Evolutionary conservation across 176 grass and related monocot genomes (phyloP).

Genomic region (Thinopyrum elongatum): DNA sequence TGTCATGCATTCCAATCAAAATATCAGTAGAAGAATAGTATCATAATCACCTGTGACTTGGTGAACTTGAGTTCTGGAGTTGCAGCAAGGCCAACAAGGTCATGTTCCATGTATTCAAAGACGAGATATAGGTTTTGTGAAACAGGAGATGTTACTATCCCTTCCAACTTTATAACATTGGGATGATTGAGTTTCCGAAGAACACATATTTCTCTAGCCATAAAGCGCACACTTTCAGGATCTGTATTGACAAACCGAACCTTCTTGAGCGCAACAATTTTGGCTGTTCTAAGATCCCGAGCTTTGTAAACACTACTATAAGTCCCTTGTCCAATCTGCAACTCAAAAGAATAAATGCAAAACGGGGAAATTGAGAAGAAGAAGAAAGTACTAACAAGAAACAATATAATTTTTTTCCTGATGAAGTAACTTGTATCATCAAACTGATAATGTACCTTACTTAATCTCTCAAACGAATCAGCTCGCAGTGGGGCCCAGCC

Average conservation of each 20-base stretch:
- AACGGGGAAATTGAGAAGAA: neutral
- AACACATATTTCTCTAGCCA: constrained; percentile 82
- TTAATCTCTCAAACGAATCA: constrained; percentile 73
- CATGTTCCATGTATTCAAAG: constrained; percentile 95
- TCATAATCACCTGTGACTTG: constrained; percentile 62
- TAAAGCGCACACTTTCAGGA: constrained; percentile 82
- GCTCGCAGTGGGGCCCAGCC: constrained; percentile 55
- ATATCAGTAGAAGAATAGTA: constrained; percentile 6
- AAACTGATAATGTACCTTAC: constrained; percentile 53
- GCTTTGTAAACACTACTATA: constrained; percentile 91
- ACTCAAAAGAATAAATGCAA: neutral
- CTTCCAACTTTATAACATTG: constrained; percentile 88
- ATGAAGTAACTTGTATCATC: neutral
- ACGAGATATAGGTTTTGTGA: constrained; percentile 74
- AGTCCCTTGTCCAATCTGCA: constrained; percentile 92
- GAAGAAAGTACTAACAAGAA: neutral
- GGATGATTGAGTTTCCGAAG: constrained; percentile 83
- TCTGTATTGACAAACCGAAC: constrained; percentile 70
- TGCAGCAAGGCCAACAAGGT: constrained; percentile 71
- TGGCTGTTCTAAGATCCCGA: constrained; percentile 64
- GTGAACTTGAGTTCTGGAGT: constrained; percentile 76
- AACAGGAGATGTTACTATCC: constrained; percentile 55
- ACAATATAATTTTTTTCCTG: neutral
- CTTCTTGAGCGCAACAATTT: constrained; percentile 80
- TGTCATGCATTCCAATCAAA: constrained; percentile 10